Percentiles rank a stretch among this genome's conserved stretches.
phyloP scores from a whole-genome alignment of 148 eudicot genomes.

The Dysphania ambrosioides region DNA sequence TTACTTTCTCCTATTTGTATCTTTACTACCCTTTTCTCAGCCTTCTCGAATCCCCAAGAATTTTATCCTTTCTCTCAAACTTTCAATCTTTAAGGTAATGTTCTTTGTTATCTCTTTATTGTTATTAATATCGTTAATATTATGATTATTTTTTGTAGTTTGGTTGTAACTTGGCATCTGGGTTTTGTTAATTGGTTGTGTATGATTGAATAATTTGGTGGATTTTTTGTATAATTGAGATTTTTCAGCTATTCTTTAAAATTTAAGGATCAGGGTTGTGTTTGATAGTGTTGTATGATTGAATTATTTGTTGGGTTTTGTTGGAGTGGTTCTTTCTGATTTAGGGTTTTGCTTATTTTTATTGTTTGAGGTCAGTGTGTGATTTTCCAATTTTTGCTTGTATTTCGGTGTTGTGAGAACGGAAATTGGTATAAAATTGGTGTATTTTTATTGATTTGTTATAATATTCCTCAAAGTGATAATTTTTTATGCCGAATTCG shows the following conservation, averaged over 20 bases:
- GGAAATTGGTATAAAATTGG: not conserved
- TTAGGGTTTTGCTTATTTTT: slow-evolving; percentile 13
- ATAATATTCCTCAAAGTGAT: not conserved
- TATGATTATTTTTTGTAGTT: slow-evolving; percentile 1
- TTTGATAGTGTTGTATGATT: not conserved
- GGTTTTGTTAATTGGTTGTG: slow-evolving; percentile 14
- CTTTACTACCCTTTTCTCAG: not conserved
- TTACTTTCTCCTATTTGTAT: slow-evolving; percentile 1
- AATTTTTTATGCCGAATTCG: not conserved
- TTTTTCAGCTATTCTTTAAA: not conserved
- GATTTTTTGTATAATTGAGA: not conserved
- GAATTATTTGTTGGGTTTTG: slow-evolving; percentile 8
- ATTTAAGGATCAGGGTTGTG: slow-evolving; percentile 17
- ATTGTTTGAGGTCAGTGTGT: not conserved
- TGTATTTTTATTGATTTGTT: not conserved
- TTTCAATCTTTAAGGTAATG: not conserved
- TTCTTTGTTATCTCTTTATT: not conserved
- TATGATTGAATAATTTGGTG: slow-evolving; percentile 2
- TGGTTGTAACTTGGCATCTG: no score
- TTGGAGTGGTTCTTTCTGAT: not conserved
- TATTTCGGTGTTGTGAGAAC: not conserved
- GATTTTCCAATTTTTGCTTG: slow-evolving; percentile 1
- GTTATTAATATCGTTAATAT: not conserved
- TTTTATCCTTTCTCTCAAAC: not conserved
- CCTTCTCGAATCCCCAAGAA: slow-evolving; percentile 4